A percentile compares a stretch with the other conserved stretches of the same genome.
Evolutionary conservation across 2,329 filamentous ascomycete genomes (phyloP).

Genomic region (Alternaria tenuissima): DNA sequence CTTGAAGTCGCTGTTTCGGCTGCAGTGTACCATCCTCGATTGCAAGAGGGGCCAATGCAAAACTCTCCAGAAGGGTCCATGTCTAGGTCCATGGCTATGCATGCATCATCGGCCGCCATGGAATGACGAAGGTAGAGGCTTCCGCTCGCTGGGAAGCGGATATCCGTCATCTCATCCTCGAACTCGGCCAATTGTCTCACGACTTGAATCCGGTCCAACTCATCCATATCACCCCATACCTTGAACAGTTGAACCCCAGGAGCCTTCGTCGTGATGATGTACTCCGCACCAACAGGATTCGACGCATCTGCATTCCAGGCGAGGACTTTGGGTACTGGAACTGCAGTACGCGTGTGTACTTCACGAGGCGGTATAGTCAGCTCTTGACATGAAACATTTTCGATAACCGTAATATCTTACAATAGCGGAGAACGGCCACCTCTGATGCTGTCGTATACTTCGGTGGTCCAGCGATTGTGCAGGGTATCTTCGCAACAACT

Average conservation of each 20-base stretch:
- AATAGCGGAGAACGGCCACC: conserved; percentile 46
- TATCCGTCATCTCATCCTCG: conserved; percentile 33
- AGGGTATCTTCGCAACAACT: conserved; percentile 32
- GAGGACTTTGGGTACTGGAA: conserved; percentile 40
- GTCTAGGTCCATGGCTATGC: conserved; percentile 10
- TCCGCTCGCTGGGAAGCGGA: conserved; percentile 39
- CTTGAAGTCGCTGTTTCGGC: neutral
- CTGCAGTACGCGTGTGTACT: conserved; percentile 24
- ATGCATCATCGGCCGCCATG: conserved; percentile 13
- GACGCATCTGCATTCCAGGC: conserved; percentile 35
- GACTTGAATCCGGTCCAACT: conserved; percentile 33
- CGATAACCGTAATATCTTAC: conserved; percentile 21
- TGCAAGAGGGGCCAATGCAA: conserved; percentile 31
- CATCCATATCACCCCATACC: conserved; percentile 41
- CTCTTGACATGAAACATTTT: neutral
- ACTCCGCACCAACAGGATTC: conserved; percentile 46
- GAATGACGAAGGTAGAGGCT: conserved; percentile 43
- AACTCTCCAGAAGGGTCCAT: conserved; percentile 20
- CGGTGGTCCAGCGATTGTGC: conserved; percentile 40
- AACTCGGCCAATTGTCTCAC: conserved; percentile 36
- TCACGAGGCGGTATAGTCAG: conserved; percentile 7
- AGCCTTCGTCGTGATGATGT: conserved; percentile 50
- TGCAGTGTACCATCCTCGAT: conserved; percentile 21
- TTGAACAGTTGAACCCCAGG: conserved; percentile 36
- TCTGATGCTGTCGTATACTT: conserved; percentile 48